Conservation (phyloP, 2,329 filamentous ascomycete species). For the Fusarium graminum region DNA sequence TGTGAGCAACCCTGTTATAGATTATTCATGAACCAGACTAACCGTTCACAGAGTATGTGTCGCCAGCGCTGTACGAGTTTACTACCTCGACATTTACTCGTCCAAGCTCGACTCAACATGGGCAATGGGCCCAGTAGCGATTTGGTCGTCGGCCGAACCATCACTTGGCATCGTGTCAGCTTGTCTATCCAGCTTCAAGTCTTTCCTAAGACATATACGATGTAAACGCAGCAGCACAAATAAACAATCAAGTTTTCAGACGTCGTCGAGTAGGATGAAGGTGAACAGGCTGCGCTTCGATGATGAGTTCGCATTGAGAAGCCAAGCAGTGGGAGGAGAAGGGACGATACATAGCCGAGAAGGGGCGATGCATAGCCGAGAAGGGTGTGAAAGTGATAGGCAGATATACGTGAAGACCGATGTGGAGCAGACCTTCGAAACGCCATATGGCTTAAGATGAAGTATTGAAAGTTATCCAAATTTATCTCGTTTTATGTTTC, state of each 20-base stretch:
- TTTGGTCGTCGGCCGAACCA: conserved; percentile 26
- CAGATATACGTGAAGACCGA: conserved; percentile 28
- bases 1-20: background rate
- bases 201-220: conserved; percentile 2
- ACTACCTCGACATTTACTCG: conserved; percentile 6
- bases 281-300: conserved; percentile 1
- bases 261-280: background rate
- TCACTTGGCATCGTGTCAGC: conserved; percentile 28
- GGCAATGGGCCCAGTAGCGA: conserved; percentile 23
- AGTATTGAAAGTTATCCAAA: background rate
- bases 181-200: conserved; percentile 24
- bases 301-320: conserved; percentile 23
- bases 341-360: conserved; percentile 13
- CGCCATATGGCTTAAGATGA: background rate
- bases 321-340: conserved; percentile 9
- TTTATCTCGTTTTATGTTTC: background rate
- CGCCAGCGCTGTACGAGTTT: conserved; percentile 17
- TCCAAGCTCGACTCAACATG: conserved; percentile 17
- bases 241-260: background rate
- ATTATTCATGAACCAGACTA: accelerated
- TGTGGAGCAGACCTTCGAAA: conserved; percentile 20
- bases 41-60: conserved; percentile 5
- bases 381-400: background rate
- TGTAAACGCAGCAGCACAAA: background rate
- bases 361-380: conserved; percentile 3